Conservation (phyloP, 2,329 filamentous ascomycete genomes). For the Domatiomyces catenatus region DNA sequence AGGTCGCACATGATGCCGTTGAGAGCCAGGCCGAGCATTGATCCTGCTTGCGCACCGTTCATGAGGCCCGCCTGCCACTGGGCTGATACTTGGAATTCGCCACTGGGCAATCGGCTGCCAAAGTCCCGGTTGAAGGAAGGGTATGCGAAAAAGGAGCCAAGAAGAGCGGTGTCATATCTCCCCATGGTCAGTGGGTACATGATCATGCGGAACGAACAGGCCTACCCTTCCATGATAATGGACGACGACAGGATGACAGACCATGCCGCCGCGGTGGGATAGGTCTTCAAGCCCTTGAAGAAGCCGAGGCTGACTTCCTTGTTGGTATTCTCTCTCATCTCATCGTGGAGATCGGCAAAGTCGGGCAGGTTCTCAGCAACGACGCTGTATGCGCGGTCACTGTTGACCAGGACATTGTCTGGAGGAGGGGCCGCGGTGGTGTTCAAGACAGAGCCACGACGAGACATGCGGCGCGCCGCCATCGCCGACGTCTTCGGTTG, state of each 20-base stretch:
- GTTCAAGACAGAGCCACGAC: conserved; percentile 1
- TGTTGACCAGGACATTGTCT: neutral
- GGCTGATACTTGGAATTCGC: conserved; percentile 10
- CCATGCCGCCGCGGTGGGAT: conserved; percentile 76
- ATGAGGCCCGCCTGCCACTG: conserved; percentile 33
- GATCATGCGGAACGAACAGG: neutral
- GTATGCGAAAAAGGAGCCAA: conserved; percentile 17
- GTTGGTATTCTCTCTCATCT: conserved; percentile 20
- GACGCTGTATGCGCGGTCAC: neutral
- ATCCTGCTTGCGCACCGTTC: conserved; percentile 18
- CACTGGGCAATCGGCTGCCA: conserved; percentile 4
- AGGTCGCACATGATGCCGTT: conserved; percentile 24
- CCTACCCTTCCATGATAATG: conserved; percentile 70
- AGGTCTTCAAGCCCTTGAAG: conserved; percentile 59
- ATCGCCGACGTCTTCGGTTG: neutral
- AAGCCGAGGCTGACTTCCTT: conserved; percentile 51
- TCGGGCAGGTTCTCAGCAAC: neutral
- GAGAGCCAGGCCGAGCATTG: conserved; percentile 16
- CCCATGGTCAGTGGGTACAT: conserved; percentile 12
- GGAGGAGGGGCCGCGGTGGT: neutral
- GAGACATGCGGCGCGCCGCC: neutral
- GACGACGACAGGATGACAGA: conserved; percentile 71
- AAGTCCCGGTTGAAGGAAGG: conserved; percentile 13
- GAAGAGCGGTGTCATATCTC: conserved; percentile 17
- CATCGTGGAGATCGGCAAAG: conserved; percentile 37